Evolutionary conservation across 768 basidiomycete genomes (phyloP), one percentile per base, ranked within the genome.

Genomic region (Dentipellis sp.): DNA sequence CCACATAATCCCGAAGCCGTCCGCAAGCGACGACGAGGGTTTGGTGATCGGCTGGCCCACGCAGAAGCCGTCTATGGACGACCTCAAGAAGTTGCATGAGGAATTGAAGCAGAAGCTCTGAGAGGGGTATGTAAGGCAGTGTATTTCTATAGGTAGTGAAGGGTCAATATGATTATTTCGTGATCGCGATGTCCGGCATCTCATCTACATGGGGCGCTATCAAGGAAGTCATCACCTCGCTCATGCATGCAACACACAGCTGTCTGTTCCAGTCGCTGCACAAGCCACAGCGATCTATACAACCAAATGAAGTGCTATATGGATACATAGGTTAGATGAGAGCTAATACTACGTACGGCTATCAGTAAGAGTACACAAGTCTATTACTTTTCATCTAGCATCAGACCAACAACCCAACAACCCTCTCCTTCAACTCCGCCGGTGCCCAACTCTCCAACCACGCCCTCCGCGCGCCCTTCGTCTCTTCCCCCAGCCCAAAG

Each of bases 1-100:
- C 72, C 93, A 97, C 64, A 78, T 97, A 62, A 94, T 97, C 59
- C 94, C 94, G 3, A 97, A 97, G 68, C 91, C 89, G 0, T 66
- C 70, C n/a, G 76, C 66, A 2, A 71, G 72, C 5, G 79, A 83
- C 47, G 66, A 78, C 4, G 83, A 88, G 62, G 95, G 95, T 4
- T 77, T 99, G 23, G 82, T 82, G 11, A 72, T 97, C 54, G 82
- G 80, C 16, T 97, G 95, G 95, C 90, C 90, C 1, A 67, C 75
- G 1, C 72, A 83, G 69, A 64, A 72, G 47, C 62, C 77, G 23
- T 68, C 76, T n/a, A 83, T 82, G 71, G 86, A 84, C 6, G 86
- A 88, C 37, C 68, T 93, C 52, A 73, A 78, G 66, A 72, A 72
- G 63, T 60, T 81, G 16, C 75, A 75, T 34, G 81, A 82, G 53